A percentile compares a stretch with the other conserved stretches of the same genome.
Evolutionary conservation across 768 basidiomycete species (phyloP).

Genomic region (Filobasidium wieringae): DNA sequence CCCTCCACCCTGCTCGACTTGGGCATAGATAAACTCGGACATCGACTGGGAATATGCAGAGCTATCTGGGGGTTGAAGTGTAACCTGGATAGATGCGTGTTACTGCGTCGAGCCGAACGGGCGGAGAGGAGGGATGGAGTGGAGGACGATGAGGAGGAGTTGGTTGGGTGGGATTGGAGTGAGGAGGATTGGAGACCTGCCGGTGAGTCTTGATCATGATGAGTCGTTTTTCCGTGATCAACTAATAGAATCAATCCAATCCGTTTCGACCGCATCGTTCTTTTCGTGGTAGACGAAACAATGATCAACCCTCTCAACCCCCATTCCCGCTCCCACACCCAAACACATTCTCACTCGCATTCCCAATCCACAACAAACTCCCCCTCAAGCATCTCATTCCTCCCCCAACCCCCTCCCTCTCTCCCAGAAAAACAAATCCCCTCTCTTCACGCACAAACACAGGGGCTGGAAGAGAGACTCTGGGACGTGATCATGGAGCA

Average conservation of each 20-base stretch:
- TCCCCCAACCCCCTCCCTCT: too few species aligned
- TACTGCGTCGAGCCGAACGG: slow-evolving; percentile 23
- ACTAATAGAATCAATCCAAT: too few species aligned
- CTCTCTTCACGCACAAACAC: background rate
- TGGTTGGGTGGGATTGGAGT: slow-evolving; percentile 11
- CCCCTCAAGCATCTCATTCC: background rate
- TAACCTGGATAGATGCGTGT: too few species aligned
- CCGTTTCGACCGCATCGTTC: background rate
- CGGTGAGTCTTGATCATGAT: background rate
- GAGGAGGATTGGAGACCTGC: slow-evolving; percentile 14
- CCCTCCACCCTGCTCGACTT: slow-evolving; percentile 72
- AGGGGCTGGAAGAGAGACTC: slow-evolving; percentile 13
- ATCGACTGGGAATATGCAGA: slow-evolving; percentile 81
- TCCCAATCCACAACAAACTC: background rate
- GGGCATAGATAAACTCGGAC: slow-evolving; percentile 81
- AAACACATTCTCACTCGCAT: background rate
- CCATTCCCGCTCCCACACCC: background rate
- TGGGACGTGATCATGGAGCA: slow-evolving; percentile 29
- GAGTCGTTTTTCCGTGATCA: background rate
- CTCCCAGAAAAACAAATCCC: too few species aligned
- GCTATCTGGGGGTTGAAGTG: slow-evolving; percentile 83
- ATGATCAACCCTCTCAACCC: background rate
- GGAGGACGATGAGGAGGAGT: background rate
- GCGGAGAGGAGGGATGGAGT: background rate
- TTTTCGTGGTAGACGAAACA: background rate